phyloP scores from a whole-genome alignment of 306 rosid species.

The Sindora glabra region DNA sequence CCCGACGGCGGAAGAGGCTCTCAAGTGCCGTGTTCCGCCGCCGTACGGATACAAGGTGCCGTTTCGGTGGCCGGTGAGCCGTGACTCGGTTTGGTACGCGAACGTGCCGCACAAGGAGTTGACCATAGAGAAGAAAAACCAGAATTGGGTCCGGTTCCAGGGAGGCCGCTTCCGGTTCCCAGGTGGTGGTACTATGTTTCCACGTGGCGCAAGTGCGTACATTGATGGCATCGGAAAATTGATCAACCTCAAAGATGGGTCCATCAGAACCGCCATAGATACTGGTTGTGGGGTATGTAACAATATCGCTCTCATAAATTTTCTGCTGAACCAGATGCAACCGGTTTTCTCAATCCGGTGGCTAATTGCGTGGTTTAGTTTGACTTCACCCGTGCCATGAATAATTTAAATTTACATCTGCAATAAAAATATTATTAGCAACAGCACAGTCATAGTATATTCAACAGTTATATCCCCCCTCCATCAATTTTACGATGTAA shows the following conservation, averaged over 20 bases:
- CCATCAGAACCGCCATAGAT: slow-evolving; percentile 85
- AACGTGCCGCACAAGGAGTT: slow-evolving; percentile 83
- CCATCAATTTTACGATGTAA: too few relatives aligned
- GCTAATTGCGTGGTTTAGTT: too few relatives aligned
- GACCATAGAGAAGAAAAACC: slow-evolving; percentile 76
- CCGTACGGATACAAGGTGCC: slow-evolving; percentile 57
- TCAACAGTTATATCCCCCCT: too few relatives aligned
- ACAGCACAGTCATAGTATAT: too few relatives aligned
- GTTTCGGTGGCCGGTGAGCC: slow-evolving; percentile 77
- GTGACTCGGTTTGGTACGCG: slow-evolving; percentile 65
- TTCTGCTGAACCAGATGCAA: background rate
- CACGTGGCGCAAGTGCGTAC: slow-evolving; percentile 71
- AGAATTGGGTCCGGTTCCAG: slow-evolving; percentile 74
- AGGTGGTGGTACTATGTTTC: slow-evolving; percentile 98
- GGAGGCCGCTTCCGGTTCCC: slow-evolving; percentile 71
- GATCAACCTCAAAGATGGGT: slow-evolving; percentile 62
- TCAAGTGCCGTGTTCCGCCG: slow-evolving; percentile 64
- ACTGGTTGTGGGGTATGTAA: slow-evolving; percentile 95
- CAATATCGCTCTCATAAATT: background rate
- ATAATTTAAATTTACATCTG: too few relatives aligned
- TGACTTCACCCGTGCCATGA: too few relatives aligned
- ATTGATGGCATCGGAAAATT: slow-evolving; percentile 67
- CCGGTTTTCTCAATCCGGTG: background rate
- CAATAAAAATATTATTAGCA: too few relatives aligned
- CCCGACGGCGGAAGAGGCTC: slow-evolving; percentile 36